Conservation (phyloP, 352 stramenopile species). For the Globisporangium acanthophoron region DNA sequence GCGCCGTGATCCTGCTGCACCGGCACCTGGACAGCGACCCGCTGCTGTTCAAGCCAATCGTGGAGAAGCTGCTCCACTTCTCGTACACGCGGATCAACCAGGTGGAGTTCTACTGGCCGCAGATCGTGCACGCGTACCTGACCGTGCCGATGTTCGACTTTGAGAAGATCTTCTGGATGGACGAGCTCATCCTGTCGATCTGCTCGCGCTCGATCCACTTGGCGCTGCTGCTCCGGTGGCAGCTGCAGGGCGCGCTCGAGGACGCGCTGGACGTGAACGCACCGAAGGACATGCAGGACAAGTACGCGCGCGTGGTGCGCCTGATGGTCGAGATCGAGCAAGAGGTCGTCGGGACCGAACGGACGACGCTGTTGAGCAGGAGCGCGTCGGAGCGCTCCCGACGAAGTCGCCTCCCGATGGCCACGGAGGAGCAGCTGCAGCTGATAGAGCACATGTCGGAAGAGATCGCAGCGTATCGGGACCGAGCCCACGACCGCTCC, state of each 20-base stretch:
- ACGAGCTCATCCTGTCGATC: slow-evolving; percentile 85
- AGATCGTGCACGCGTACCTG: slow-evolving; percentile 87
- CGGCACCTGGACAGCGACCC: slow-evolving; percentile 82
- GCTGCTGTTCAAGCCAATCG: slow-evolving; percentile 83
- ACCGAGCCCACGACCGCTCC: slow-evolving; percentile 34
- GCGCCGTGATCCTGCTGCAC: slow-evolving; percentile 80
- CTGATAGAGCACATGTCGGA: slow-evolving; percentile 77
- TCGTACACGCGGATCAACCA: slow-evolving; percentile 88
- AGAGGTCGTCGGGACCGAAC: slow-evolving; percentile 70
- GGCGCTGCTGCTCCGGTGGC: slow-evolving; percentile 79
- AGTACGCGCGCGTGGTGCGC: slow-evolving; percentile 77
- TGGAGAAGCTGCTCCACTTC: slow-evolving; percentile 80
- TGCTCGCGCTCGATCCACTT: slow-evolving; percentile 85
- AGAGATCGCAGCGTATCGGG: slow-evolving; percentile 65
- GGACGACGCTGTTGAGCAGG: slow-evolving; percentile 55
- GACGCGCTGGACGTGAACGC: slow-evolving; percentile 77
- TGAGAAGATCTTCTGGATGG: slow-evolving; percentile 88
- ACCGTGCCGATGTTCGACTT: slow-evolving; percentile 88
- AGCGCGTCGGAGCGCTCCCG: slow-evolving; percentile 32
- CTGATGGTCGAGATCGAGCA: slow-evolving; percentile 86
- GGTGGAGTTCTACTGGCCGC: slow-evolving; percentile 90
- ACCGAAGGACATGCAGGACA: slow-evolving; percentile 80
- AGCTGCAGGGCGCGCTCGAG: slow-evolving; percentile 82
- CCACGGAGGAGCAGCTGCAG: slow-evolving; percentile 80
- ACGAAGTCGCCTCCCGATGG: slow-evolving; percentile 68